Evolutionary conservation across 495 filamentous ascomycete genomes (phyloP), one percentile per base, ranked within the genome.

Genomic region (Aspergillus homomorphus): DNA sequence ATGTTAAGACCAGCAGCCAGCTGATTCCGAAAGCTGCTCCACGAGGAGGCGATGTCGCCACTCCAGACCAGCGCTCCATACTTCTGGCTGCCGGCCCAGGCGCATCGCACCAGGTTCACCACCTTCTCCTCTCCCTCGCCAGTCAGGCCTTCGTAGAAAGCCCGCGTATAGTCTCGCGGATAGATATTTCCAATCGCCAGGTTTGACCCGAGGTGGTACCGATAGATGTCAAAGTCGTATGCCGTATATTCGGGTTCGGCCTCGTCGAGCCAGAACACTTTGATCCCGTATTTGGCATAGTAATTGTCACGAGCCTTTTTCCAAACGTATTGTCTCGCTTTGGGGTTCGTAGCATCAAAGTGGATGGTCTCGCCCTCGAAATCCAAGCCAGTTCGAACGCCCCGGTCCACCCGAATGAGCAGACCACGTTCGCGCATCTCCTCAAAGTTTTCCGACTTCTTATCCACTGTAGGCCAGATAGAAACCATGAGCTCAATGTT

Each of bases 1-100:
- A 84, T 84, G 62, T 81, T 82, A 33, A 86, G 64, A 0, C 82
- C 83, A 0, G 82, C 82, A 0, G 82, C 71, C 9, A 86, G 71
- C 65, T 86, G 82, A 45, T 80, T 75, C 21, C 80, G 74, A 54
- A 84, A 75, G 19, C 77, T 80, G 2, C 62, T 59, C 82, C 81
- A 84, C 0, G 78, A 82, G 18, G 75, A 79, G 0, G 83, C 82
- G 45, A 84, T 81, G 62, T 84, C 83, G 26, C 83, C 83, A 53
- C 73, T 78, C 83, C 82, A 84, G 16, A 84, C 78, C 10, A 86
- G 73, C 0, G 81, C 78, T n/a, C 82, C 83, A 61, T 82, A 84
- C 55, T 78, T 78, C 61, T 84, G 82, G 62, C 74, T 79, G 0
- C 83, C 83, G 1, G 82, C 80, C 83, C 83, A 86, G 0, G 80